Evolutionary conservation across 2,329 filamentous ascomycete species (phyloP), one percentile per base, ranked within the genome.

Genomic region (Aspergillus viridinutans): DNA sequence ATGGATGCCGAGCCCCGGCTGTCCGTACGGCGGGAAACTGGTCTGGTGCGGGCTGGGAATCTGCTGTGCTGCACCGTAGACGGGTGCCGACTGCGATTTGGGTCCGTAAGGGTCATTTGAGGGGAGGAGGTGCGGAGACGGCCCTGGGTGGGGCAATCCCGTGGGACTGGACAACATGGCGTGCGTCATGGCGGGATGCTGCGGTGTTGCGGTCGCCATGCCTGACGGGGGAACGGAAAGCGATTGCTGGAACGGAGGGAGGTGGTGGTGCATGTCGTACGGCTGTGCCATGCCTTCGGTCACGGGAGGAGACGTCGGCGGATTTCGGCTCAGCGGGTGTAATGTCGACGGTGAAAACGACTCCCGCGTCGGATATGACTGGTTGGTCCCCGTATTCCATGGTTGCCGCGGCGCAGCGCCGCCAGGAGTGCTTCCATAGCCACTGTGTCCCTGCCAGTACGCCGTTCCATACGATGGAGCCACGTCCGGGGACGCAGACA

Each of bases 231-330:
- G 80, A 68, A 86, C 80, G 20, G 83, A 77, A 62, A 83, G 76
- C 49, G 80, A 77, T 51, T 82, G 82, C 58, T 85, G 81, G 70
- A 87, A 90, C 35, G 85, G 80, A 48, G 86, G 83, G 58, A 88
- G 64, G 47, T 74, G 81, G 47, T 74, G 81, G 62, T 86, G 85
- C 60, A 85, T 79, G 61, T 89, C 87, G 73, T 87, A 90, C 6
- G 87, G 82, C 58, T 88, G 85, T 54, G 88, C 83, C 54, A 92
- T 78, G 50, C 80, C 81, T 68, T 90, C 85, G 50, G 78, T 80
- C 28, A 80, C 78, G 7, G 83, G 80, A 9, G 88, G 87, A 52
- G 85, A 85, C 63, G 82, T 81, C 45, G 82, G 77, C 58, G 74
- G 75, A 63, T 77, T 79, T 63, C 84, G 80, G 61, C 78, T 75